Base-by-base conservation (phyloP, 768 basidiomycete genomes). In the Hortiboletus campestris region DNA sequence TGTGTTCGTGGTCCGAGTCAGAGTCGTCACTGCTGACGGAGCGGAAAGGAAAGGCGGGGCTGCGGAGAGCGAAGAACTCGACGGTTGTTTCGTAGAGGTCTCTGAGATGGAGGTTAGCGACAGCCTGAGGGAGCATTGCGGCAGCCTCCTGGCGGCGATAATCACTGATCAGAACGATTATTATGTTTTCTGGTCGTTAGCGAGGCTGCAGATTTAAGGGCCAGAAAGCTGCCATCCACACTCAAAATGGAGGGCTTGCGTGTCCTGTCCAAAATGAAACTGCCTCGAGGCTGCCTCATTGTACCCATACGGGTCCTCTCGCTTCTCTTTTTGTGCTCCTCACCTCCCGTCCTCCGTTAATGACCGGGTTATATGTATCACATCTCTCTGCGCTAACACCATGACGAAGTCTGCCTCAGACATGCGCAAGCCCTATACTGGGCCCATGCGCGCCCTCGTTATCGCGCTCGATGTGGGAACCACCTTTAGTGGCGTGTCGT, bases 381-480 rank as follows among this genome's bases (percentile, higher is more conserved):
- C 16, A 38, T 12, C 39, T 2, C 19, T 40, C 11, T 19, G 34
- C 53, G 59, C 63, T 56, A 19, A 40, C 29, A 56, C 57, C 65
- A 80, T 82, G 79, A 65, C 56, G 55, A 82, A 83, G 70, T 74
- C 80, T 41, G 70, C 78, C n/a, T 74, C 79, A 14, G 84, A 84
- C 67, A 83, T 82, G 63, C 81, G 89, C 53, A 89, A 88, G 71
- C 89, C 89, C 22, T 90, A 89, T 69, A 77, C 72, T 8, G 89
- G 89, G 44, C 64, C 77, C 13, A 72, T 74, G 17, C 80, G 88
- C 61, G 81, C 85, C 55, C 80, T 91, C 51, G 88, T 86, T 58
- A 79, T 91, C 62, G 89, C 89, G 6, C 82, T 91, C 69, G 89
- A 91, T 64, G 81, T 91, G 59, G 89, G 89, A 25, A 91, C 89